Base-by-base conservation (phyloP, 164 flowering plant species). In the Chimonanthus praecox region DNA sequence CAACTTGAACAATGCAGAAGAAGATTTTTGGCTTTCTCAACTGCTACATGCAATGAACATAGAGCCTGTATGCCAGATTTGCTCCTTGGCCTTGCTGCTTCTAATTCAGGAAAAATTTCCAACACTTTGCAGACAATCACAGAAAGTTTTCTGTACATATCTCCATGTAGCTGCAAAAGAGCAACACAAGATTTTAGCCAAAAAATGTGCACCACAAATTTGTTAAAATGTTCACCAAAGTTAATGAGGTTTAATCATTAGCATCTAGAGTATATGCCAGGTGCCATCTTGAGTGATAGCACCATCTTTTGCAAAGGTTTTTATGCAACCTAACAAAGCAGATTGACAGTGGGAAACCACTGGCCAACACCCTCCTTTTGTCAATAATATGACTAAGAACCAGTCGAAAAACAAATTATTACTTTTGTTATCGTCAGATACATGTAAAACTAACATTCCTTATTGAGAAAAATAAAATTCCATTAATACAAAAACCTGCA, bases 51-150 rank as follows among this genome's bases (percentile, higher is more conserved):
- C 74, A 95, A 81, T 20, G 99, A 87, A 80, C 99, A 95, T 71
- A 95, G 76, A 13, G 98, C 91, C 82, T 95, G 99, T 71, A 95
- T 89, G 6, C 99, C 99, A 16, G 99, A 87, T 78, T 83, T 93
- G 85, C 99, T 92, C 78, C 97, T 85, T 5, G 98, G 99, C 60
- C 98, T 79, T 67, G 98, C 88, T 13, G 88, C 97, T 87, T 95
- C 99, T 58, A 95, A 76, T 9, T 80, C 87, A 43, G 99, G 99
- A 76, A 95, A 95, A 66, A 95, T 83, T 45, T 78, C 85, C 79
- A 92, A 68, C 51, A 93, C 82, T 85, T 84, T 92, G 78, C 92
- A 86, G 83, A 92, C 90, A 69, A 88, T 81, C 48, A 78, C 73
- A 70, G 94, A 89, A 5, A 95, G 87, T 47, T 77, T 71, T 83